A percentile compares a stretch with the other conserved stretches of the same genome.
These are phyloP conservation scores for Colletotrichum musicola DNA, from an alignment of 2,329 filamentous ascomycete genomes.

Conservation along the genomic window DNA sequence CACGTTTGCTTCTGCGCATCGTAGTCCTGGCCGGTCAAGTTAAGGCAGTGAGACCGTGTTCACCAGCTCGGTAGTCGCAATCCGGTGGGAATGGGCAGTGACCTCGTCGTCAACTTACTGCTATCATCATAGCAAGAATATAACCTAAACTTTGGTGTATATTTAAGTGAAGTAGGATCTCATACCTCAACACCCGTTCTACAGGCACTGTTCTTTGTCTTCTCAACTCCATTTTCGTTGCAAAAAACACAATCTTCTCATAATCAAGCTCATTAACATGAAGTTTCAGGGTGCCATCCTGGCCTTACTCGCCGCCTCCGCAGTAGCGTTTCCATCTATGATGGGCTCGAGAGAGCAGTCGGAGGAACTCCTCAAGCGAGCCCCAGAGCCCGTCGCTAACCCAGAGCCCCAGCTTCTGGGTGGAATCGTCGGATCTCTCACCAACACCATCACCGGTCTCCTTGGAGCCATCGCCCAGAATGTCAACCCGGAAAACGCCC, in stretches of 20 bases:
- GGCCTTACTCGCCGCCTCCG: conserved; percentile 15
- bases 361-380: conserved; percentile 19
- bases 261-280: not conserved
- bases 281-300: not conserved
- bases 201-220: not conserved
- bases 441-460: conserved; percentile 21
- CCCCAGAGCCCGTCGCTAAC: conserved; percentile 16
- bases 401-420: conserved; percentile 17
- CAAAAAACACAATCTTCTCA: not conserved
- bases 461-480: conserved; percentile 29
- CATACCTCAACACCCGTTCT: not conserved
- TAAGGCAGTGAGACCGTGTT: not conserved
- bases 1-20: not conserved
- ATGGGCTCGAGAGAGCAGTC: conserved; percentile 2
- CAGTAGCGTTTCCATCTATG: conserved; percentile 27
- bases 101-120: conserved; percentile 3
- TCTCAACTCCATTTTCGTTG: not conserved
- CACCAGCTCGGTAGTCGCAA: not conserved
- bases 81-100: not conserved
- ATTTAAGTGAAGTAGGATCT: no score
- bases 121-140: not conserved
- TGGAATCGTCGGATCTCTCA: conserved; percentile 6
- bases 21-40: not conserved
- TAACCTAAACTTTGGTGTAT: no score
- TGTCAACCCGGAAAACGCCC: conserved; percentile 19